These are phyloP conservation scores for Tolypocladium album DNA, from an alignment of 2,329 filamentous ascomycete species.

Conservation along the genomic window DNA sequence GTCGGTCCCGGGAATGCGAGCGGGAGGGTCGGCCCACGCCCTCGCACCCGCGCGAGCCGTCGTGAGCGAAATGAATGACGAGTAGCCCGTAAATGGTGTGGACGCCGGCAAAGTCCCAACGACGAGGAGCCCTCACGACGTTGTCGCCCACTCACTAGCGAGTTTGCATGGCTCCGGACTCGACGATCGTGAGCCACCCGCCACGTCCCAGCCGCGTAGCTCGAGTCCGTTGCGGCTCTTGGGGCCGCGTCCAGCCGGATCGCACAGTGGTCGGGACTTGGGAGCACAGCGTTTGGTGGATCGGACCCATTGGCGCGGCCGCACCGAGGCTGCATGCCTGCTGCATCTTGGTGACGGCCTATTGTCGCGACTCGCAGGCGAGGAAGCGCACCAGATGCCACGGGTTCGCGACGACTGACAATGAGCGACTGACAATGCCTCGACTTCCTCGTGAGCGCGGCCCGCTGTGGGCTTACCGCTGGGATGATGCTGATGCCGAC, in stretches of 20 bases:
- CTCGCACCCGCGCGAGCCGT: background rate
- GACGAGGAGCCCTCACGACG: background rate
- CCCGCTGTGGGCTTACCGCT: background rate
- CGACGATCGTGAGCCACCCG: background rate
- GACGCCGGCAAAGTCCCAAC: background rate
- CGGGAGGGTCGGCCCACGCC: background rate
- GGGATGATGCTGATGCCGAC: background rate
- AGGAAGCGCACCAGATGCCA: background rate
- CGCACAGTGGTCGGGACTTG: background rate
- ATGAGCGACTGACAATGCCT: background rate
- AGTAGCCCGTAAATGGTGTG: background rate
- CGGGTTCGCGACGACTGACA: background rate
- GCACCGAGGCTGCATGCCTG: background rate
- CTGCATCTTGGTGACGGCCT: background rate
- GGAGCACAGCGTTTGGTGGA: background rate
- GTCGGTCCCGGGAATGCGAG: background rate
- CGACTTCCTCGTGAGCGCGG: background rate
- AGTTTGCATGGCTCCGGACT: background rate
- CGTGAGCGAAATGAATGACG: background rate
- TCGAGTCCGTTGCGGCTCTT: background rate
- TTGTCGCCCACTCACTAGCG: background rate
- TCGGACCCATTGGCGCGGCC: background rate
- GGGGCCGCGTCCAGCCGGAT: background rate
- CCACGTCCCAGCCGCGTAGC: background rate
- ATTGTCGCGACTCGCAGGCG: background rate